Percentiles rank a stretch among this genome's conserved stretches.
Evolutionary conservation across 169 alveolate genomes (phyloP).

Genomic region (Eimeria zaria): DNA sequence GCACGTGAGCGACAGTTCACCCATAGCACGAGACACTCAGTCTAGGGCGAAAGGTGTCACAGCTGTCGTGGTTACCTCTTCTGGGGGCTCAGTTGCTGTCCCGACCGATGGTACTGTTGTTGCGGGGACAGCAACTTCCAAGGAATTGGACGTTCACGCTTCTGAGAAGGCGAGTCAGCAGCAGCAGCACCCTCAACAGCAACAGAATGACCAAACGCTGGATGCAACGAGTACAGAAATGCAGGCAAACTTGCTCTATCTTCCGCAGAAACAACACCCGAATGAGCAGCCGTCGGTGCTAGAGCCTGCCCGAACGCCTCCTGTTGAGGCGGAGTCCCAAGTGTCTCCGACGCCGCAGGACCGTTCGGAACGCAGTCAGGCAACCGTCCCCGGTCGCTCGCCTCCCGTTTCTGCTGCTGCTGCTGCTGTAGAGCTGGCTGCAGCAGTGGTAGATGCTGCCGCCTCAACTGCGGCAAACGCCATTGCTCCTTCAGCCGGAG

Average conservation of each 20-base stretch:
- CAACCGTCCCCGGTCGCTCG: background rate
- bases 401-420: background rate
- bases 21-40: background rate
- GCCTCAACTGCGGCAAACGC: slow-evolving; percentile 17
- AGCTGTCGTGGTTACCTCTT: background rate
- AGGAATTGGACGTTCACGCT: background rate
- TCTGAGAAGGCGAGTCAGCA: background rate
- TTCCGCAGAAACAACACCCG: background rate
- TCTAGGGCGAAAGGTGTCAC: background rate
- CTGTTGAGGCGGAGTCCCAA: background rate
- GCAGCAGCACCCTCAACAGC: background rate
- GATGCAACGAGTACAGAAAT: background rate
- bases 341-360: background rate
- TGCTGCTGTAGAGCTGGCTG: slow-evolving; percentile 29
- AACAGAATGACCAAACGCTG: background rate
- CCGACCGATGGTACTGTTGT: background rate
- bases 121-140: background rate
- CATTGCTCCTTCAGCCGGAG: slow-evolving; percentile 25
- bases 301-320: background rate
- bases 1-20: background rate
- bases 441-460: slow-evolving; percentile 21
- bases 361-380: background rate
- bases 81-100: background rate
- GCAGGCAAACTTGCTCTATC: background rate
- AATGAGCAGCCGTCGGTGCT: background rate